These are phyloP conservation scores for Anthostomella pinea DNA, from an alignment of 2,329 filamentous ascomycete genomes.

Conservation along the genomic window DNA sequence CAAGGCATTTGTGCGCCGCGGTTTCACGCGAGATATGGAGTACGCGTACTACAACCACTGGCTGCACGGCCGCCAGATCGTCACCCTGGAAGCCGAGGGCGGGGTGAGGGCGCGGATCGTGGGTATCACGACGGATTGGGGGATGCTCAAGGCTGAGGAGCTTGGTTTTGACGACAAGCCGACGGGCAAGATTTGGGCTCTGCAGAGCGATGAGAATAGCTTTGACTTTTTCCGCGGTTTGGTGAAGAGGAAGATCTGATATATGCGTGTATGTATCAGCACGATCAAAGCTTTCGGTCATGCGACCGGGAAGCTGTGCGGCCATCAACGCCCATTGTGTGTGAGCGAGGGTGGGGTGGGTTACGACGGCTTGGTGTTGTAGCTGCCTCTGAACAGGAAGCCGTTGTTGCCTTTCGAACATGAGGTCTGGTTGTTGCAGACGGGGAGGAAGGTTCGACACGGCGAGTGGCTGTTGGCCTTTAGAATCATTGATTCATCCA, in stretches of 20 bases:
- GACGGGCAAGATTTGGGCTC: conserved; percentile 74
- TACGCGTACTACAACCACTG: conserved; percentile 76
- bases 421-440: no score
- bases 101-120: conserved; percentile 72
- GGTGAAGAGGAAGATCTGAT: conserved; percentile 73
- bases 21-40: conserved; percentile 74
- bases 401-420: no score
- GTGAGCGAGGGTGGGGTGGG: no score
- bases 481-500: no score
- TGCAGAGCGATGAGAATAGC: conserved; percentile 97
- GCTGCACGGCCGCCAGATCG: conserved; percentile 74
- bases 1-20: conserved; percentile 66
- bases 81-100: conserved; percentile 76
- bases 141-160: conserved; percentile 81
- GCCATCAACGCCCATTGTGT: no score
- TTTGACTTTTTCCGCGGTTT: conserved; percentile 96
- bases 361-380: no score
- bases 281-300: no score
- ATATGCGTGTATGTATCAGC: no score
- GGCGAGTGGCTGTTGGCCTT: no score
- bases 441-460: no score
- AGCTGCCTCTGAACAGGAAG: no score
- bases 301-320: no score
- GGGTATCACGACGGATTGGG: conserved; percentile 91
- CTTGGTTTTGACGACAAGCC: conserved; percentile 66